These are phyloP conservation scores for Kwoniella bestiolae DNA, from an alignment of 768 basidiomycete genomes.

Conservation along the genomic window DNA sequence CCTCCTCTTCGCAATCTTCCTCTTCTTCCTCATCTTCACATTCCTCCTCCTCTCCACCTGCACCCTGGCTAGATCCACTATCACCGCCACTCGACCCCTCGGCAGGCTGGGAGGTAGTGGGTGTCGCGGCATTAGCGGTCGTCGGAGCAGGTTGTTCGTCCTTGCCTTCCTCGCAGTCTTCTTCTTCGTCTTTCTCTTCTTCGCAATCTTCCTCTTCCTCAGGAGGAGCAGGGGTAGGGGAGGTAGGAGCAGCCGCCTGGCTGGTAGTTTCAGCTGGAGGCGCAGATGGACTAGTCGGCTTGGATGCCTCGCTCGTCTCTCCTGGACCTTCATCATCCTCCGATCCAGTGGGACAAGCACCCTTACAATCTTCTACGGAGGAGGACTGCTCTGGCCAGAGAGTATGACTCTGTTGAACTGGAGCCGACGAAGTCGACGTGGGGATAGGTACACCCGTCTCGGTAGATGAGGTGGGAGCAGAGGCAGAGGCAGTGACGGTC, in stretches of 20 bases:
- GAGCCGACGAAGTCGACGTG: neutral
- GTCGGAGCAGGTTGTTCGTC: neutral
- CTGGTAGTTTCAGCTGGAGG: neutral
- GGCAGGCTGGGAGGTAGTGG: neutral
- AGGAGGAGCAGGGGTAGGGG: neutral
- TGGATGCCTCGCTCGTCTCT: neutral
- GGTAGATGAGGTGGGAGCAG: neutral
- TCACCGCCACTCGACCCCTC: too few relatives aligned
- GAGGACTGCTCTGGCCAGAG: neutral
- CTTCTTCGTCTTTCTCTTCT: slow-evolving; percentile 3
- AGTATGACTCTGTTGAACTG: neutral
- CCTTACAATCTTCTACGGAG: slow-evolving; percentile 4
- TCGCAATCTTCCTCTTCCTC: slow-evolving; percentile 11
- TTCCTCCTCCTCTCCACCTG: too few relatives aligned
- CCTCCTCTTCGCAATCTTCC: neutral
- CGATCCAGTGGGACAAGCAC: slow-evolving; percentile 5
- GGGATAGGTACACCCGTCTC: neutral
- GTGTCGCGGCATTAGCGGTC: neutral
- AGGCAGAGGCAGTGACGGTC: neutral
- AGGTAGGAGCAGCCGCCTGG: neutral
- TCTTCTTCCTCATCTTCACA: too few relatives aligned
- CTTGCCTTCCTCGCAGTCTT: slow-evolving; percentile 6
- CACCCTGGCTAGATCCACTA: too few relatives aligned
- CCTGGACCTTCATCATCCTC: neutral
- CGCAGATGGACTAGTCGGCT: neutral